Evolutionary conservation across 805 yeast species (phyloP).

Genomic region (Ogataea methylovora): DNA sequence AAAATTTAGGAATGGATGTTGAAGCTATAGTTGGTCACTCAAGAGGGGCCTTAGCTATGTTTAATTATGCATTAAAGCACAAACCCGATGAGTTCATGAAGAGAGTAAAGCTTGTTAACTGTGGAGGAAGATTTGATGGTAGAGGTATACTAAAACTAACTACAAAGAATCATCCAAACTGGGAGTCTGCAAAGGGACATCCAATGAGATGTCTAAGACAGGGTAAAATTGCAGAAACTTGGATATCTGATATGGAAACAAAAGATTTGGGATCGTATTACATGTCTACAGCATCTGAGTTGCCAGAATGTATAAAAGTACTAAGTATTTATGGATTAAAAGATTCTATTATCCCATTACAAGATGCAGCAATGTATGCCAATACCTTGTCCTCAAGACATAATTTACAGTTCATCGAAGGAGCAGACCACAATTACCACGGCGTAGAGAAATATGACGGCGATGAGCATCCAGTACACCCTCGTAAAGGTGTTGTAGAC

Average conservation of each 20-base stretch:
- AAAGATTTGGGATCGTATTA: conserved; percentile 27
- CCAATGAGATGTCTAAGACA: too few relatives aligned
- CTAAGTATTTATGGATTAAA: conserved; percentile 64
- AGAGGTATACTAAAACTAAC: too few relatives aligned
- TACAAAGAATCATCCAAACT: conserved; percentile 23
- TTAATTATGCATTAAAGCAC: conserved; percentile 55
- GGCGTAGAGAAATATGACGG: conserved; percentile 37
- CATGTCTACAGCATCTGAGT: conserved; percentile 20
- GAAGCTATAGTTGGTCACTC: conserved; percentile 70
- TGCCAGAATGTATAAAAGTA: conserved; percentile 43
- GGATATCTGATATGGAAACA: too few relatives aligned
- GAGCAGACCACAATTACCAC: conserved; percentile 78
- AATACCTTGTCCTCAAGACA: conserved; percentile 49
- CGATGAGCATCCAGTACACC: conserved; percentile 25
- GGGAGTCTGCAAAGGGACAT: too few relatives aligned
- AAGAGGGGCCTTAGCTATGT: conserved; percentile 70
- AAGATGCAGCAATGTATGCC: conserved; percentile 54
- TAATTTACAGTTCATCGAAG: conserved; percentile 46
- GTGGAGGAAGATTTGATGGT: conserved; percentile 65
- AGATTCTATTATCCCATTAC: conserved; percentile 58
- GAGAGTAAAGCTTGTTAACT: conserved; percentile 62
- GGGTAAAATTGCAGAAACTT: too few relatives aligned
- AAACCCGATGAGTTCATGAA: conserved; percentile 19
- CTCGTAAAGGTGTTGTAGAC: conserved; percentile 34
- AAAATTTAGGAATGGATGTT: conserved; percentile 35